A percentile compares a stretch with the other conserved stretches of the same genome.
phyloP scores from a whole-genome alignment of 75 land plant genomes.

The Sequoiadendron giganteum region DNA sequence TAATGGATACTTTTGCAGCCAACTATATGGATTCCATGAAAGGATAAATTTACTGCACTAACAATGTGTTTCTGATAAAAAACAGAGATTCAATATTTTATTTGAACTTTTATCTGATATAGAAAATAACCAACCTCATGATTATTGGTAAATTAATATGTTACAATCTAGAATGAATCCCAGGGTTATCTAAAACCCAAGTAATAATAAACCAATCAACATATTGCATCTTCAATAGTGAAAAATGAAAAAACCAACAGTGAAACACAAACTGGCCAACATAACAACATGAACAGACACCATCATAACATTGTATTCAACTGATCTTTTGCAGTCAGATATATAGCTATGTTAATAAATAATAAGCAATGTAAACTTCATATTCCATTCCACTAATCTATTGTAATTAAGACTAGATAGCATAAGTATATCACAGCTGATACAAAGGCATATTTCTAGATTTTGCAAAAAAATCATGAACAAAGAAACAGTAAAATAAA shows the following conservation, averaged over 20 bases:
- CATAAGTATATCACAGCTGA: background rate
- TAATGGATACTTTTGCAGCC: too few species aligned
- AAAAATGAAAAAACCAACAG: background rate
- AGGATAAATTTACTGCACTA: too few species aligned
- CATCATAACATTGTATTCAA: background rate
- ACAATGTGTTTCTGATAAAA: too few species aligned
- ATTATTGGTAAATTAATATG: too few species aligned
- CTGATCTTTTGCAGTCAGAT: background rate
- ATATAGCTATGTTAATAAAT: background rate
- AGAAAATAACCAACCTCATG: too few species aligned
- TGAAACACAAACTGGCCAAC: background rate
- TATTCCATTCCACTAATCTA: background rate
- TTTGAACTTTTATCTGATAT: too few species aligned
- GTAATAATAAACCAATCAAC: too few species aligned
- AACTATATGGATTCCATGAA: too few species aligned
- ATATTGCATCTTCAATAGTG: too few species aligned
- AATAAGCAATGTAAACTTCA: background rate
- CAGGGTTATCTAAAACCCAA: too few species aligned
- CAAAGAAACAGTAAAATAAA: background rate
- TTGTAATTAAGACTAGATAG: background rate
- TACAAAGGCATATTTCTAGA: background rate
- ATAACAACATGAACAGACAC: background rate
- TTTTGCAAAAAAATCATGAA: background rate
- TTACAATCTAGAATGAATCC: too few species aligned
- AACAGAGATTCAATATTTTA: too few species aligned